Evolutionary conservation across 2,329 filamentous ascomycete genomes (phyloP), one percentile per base, ranked within the genome.

Genomic region (Rutstroemia sp.): DNA sequence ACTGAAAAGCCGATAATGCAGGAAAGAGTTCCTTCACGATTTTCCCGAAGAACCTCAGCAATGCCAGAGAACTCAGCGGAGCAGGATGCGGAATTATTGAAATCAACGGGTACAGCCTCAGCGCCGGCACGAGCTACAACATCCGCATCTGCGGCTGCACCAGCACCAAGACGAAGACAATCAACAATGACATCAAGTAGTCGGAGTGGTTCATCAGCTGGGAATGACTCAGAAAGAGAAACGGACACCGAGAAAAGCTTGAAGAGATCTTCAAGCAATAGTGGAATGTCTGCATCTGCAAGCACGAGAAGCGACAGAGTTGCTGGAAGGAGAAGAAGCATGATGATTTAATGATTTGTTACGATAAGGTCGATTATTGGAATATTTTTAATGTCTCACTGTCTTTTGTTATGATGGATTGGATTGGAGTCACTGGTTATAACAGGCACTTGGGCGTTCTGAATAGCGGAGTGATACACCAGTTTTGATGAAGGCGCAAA

Each of bases 271-370:
- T 48, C 51, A 2, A 63, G 64, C 39, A 58, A 55, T 6, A 42
- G 51, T 25, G 52, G 51, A 5, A 50, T 63, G 34, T 54, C 56
- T 19, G 14, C 58, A n/a, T 56, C 40, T 25, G 50, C 34, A 23
- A 60, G 56, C 8, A 58, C 63, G n/a, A 65, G 67, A 52, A 60
- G 59, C 48, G 67, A 68, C 21, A 63, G 68, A 34, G 61, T 68
- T 14, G 60, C 63, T 14, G 63, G 62, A 47, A 61, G 68, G 45
- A 67, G 68, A 51, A 63, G 66, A 58, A 70, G 68, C 51, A 70
- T 69, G 68, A 69, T 70, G 67, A 59, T 69, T 68, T 70, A 64
- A 69, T 61, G 57, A 60, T 58, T 25, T 58, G 48, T 53, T 44
- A 55, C 46, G 42, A 60, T 45, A 57, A 19, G 54, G 49, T 16